phyloP scores from a whole-genome alignment of 2,329 filamentous ascomycete species.

The Colletotrichum sidae region DNA sequence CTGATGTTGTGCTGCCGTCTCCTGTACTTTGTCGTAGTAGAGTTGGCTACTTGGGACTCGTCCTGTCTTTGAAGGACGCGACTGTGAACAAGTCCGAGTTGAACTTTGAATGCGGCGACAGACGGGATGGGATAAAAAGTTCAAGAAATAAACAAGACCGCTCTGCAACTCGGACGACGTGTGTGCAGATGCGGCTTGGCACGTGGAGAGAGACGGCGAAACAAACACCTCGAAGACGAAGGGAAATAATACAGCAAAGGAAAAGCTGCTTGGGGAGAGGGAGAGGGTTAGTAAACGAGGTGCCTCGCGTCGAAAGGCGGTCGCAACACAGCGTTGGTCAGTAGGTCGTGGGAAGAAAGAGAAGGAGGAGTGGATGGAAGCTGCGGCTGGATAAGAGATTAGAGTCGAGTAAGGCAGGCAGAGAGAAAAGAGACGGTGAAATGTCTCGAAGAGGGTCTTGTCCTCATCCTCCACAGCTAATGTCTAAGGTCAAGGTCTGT shows the following conservation, averaged over 20 bases:
- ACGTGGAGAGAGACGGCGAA: not conserved
- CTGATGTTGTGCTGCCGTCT: conserved; percentile 11
- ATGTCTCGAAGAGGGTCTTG: conserved; percentile 25
- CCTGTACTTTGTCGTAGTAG: not conserved
- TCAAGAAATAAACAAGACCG: conserved; percentile 39
- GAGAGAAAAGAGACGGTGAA: not conserved
- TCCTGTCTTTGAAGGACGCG: conserved; percentile 13
- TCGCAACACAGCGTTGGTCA: not conserved
- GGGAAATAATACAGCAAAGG: conserved; percentile 3
- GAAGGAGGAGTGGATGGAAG: conserved; percentile 18
- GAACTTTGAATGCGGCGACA: conserved; percentile 4
- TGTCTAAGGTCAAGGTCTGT: too few relatives aligned
- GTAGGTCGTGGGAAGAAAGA: not conserved
- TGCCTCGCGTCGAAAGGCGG: not conserved
- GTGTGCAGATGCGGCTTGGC: conserved; percentile 14
- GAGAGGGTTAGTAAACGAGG: conserved; percentile 27
- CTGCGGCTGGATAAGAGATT: conserved; percentile 37
- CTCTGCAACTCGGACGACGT: conserved; percentile 34
- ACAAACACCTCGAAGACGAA: not conserved
- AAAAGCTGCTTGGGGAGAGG: conserved; percentile 13
- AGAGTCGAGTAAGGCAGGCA: not conserved
- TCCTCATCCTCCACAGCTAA: conserved; percentile 9
- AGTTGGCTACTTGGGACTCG: conserved; percentile 11
- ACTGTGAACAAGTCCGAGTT: conserved; percentile 29
- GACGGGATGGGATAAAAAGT: conserved; percentile 3